A percentile compares a stretch with the other conserved stretches of the same genome.
phyloP scores from a whole-genome alignment of 345 rosid species.

The Moringa oleifera region DNA sequence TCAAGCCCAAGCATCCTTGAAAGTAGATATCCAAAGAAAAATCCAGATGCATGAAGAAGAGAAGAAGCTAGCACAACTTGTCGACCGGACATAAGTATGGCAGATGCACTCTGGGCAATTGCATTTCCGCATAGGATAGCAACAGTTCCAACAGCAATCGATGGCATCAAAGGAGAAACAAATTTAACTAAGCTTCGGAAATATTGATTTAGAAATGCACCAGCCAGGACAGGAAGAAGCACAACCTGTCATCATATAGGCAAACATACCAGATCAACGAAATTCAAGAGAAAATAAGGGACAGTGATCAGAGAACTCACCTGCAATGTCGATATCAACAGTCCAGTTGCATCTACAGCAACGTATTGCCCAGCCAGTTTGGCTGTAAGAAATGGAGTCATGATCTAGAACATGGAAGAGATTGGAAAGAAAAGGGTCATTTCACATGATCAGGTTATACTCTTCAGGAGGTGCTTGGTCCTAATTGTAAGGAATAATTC shows the following conservation, averaged over 20 bases:
- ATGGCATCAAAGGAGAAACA: conserved; percentile 79
- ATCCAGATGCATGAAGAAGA: conserved; percentile 80
- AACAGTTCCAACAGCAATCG: conserved; percentile 79
- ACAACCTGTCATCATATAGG: conserved; percentile 46
- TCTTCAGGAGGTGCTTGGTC: too few species aligned
- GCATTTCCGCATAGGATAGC: conserved; percentile 78
- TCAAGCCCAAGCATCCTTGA: conserved; percentile 58
- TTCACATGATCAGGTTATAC: too few species aligned
- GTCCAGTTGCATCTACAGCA: conserved; percentile 70
- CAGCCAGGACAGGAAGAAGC: conserved; percentile 82
- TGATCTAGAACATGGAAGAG: conserved; percentile 41
- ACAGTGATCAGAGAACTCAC: conserved; percentile 37
- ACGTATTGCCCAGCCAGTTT: conserved; percentile 85
- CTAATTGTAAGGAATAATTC: too few species aligned
- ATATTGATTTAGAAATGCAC: conserved; percentile 79
- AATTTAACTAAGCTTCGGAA: conserved; percentile 60
- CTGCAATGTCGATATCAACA: conserved; percentile 72
- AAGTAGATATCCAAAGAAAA: conserved; percentile 79
- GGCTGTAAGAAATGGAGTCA: conserved; percentile 88
- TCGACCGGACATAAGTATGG: conserved; percentile 66
- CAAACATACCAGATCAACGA: too few species aligned
- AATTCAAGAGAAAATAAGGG: conserved; percentile 8
- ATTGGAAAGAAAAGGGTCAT: too few species aligned
- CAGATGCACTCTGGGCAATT: conserved; percentile 65
- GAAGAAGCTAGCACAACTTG: conserved; percentile 61